Conservation (phyloP, 768 basidiomycete genomes). For the Podaxis sp. region DNA sequence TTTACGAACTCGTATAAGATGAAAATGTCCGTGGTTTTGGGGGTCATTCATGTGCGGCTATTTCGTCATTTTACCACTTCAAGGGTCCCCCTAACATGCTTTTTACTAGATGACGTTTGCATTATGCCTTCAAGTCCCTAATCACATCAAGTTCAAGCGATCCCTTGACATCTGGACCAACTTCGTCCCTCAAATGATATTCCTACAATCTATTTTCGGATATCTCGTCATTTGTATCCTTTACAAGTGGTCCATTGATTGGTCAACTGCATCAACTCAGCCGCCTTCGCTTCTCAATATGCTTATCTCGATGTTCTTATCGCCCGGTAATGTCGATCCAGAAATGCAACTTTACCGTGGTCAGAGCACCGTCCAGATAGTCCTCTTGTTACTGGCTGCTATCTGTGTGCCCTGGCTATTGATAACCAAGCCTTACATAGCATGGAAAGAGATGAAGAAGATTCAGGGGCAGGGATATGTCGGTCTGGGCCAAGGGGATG, state of each 20-base stretch:
- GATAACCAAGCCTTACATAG: constrained; percentile 86
- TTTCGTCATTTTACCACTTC: constrained; percentile 6
- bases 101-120: constrained; percentile 92
- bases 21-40: constrained; percentile 98
- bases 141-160: constrained; percentile 92
- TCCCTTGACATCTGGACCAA: constrained; percentile 87
- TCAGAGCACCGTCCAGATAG: constrained; percentile 80
- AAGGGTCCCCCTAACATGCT: constrained; percentile 12
- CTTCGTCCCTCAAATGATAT: constrained; percentile 96
- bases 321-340: constrained; percentile 76
- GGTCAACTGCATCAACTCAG: constrained; percentile 63
- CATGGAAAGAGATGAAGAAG: constrained; percentile 86
- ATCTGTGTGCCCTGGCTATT: constrained; percentile 97
- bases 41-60: constrained; percentile 86
- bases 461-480: constrained; percentile 85
- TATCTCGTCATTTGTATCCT: constrained; percentile 93
- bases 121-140: constrained; percentile 92
- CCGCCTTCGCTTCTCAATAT: constrained; percentile 94
- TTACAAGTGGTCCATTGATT: constrained; percentile 97
- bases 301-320: constrained; percentile 95
- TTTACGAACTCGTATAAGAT: constrained; percentile 99
- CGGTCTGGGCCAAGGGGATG: constrained; percentile 55
- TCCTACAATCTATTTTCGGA: constrained; percentile 97
- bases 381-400: constrained; percentile 74
- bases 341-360: constrained; percentile 78